Evolutionary conservation across 768 basidiomycete genomes (phyloP).

Genomic region (Amanita inopinata): DNA sequence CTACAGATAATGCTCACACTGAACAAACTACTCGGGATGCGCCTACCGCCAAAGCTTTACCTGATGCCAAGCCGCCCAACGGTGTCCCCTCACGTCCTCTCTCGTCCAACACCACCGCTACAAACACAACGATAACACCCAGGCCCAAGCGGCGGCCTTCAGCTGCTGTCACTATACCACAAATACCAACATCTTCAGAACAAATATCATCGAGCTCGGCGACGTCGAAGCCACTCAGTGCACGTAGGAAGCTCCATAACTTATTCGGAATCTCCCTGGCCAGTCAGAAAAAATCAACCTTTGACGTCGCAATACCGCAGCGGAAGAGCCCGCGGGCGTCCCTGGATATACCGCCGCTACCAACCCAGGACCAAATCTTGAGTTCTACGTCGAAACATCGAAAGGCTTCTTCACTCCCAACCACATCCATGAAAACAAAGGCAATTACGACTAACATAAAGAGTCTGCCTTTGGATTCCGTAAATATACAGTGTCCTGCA

Average conservation of each 20-base stretch:
- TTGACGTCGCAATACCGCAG: conserved; percentile 25
- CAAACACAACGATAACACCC: conserved; percentile 50
- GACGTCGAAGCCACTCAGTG: conserved; percentile 26
- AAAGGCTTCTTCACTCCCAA: conserved; percentile 21
- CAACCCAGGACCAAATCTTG: conserved; percentile 5
- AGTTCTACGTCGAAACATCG: conserved; percentile 21
- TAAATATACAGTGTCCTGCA: conserved; percentile 9
- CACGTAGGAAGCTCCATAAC: conserved; percentile 33
- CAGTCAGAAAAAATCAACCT: conserved; percentile 27
- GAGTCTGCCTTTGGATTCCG: conserved; percentile 1
- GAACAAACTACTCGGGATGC: conserved; percentile 16
- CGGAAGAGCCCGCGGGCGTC: conserved; percentile 19
- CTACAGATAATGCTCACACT: conserved; percentile 15
- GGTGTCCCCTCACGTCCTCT: conserved; percentile 52
- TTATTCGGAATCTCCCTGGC: conserved; percentile 35
- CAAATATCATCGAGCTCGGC: conserved; percentile 15
- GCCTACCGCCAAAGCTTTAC: conserved; percentile 8
- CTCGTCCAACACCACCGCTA: conserved; percentile 54
- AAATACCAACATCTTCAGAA: background rate
- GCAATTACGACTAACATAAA: conserved; percentile 18
- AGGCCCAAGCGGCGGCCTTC: conserved; percentile 23
- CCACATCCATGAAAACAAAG: conserved; percentile 19
- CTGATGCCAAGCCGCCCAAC: conserved; percentile 35
- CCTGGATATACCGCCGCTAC: conserved; percentile 14
- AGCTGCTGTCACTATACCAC: conserved; percentile 20